Conservation (phyloP, 352 stramenopile genomes). For the Pythium folliculosum region DNA sequence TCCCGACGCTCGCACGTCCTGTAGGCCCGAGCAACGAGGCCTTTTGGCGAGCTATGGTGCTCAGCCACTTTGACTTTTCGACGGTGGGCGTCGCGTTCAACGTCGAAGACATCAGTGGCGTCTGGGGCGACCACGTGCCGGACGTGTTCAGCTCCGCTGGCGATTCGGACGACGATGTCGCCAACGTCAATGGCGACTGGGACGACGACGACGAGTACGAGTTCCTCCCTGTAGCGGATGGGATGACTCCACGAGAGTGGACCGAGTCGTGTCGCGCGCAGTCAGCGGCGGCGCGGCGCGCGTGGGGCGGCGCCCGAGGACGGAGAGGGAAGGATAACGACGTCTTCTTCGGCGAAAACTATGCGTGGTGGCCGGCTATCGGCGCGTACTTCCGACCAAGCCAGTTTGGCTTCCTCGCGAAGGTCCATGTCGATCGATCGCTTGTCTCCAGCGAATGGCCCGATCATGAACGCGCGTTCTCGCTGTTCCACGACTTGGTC, state of each 20-base stretch:
- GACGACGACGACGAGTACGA: too few species aligned
- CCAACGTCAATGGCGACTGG: too few species aligned
- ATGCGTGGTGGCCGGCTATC: not conserved
- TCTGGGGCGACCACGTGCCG: not conserved
- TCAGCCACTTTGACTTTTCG: conserved; percentile 10
- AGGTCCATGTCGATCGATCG: not conserved
- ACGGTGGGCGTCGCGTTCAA: not conserved
- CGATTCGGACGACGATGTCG: too few species aligned
- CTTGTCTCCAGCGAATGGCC: not conserved
- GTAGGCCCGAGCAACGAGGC: not conserved
- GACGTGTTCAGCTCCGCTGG: not conserved
- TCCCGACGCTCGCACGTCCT: not conserved
- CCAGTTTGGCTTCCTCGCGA: conserved; percentile 5
- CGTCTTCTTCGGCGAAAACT: not conserved
- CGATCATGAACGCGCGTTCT: conserved; percentile 1
- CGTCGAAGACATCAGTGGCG: not conserved
- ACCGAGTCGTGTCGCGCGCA: too few species aligned
- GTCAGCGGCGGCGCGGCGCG: too few species aligned
- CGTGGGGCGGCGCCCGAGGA: too few species aligned
- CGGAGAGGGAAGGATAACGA: not conserved
- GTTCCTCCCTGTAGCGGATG: too few species aligned
- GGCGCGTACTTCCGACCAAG: not conserved
- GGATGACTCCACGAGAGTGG: too few species aligned
- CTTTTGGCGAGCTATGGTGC: conserved; percentile 8
- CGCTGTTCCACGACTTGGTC: conserved; percentile 12